These are phyloP conservation scores for Combretum micranthum DNA, from an alignment of 345 rosid genomes.

Conservation along the genomic window DNA sequence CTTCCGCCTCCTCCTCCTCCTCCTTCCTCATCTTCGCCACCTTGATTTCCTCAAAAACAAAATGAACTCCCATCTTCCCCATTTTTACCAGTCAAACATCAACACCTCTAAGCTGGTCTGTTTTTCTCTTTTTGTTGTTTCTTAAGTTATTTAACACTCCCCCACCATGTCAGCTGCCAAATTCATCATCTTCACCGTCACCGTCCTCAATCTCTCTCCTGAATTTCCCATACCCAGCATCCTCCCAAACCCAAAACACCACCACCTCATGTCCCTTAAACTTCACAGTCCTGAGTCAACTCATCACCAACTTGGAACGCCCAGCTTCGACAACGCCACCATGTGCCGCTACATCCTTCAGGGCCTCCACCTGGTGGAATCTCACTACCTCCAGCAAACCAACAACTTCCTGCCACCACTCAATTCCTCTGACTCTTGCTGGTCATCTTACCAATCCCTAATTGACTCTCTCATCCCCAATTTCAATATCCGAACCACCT, in stretches of 20 bases:
- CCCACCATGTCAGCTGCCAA: constrained; percentile 25
- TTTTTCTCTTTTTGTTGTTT: no score
- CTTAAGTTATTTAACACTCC: background rate
- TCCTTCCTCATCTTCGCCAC: no score
- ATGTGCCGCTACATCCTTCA: constrained; percentile 53
- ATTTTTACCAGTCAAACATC: no score
- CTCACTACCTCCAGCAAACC: constrained; percentile 50
- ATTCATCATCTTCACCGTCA: constrained; percentile 3
- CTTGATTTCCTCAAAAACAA: no score
- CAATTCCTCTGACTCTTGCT: constrained; percentile 57
- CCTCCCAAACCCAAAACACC: constrained; percentile 12
- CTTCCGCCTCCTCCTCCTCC: no score
- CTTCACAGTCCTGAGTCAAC: constrained; percentile 39
- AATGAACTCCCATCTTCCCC: no score
- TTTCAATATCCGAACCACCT: constrained; percentile 46
- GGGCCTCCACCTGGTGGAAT: constrained; percentile 69
- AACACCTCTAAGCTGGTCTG: no score
- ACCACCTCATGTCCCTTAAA: constrained; percentile 60
- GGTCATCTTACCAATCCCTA: constrained; percentile 43
- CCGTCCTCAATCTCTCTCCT: constrained; percentile 14
- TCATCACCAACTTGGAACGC: constrained; percentile 10
- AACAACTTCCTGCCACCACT: constrained; percentile 53
- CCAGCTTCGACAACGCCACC: constrained; percentile 9
- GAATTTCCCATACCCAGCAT: constrained; percentile 13
- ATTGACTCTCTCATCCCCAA: constrained; percentile 23